Evolutionary conservation across 129 eudicot genomes (phyloP).

Genomic region (Centaurea solstitialis): DNA sequence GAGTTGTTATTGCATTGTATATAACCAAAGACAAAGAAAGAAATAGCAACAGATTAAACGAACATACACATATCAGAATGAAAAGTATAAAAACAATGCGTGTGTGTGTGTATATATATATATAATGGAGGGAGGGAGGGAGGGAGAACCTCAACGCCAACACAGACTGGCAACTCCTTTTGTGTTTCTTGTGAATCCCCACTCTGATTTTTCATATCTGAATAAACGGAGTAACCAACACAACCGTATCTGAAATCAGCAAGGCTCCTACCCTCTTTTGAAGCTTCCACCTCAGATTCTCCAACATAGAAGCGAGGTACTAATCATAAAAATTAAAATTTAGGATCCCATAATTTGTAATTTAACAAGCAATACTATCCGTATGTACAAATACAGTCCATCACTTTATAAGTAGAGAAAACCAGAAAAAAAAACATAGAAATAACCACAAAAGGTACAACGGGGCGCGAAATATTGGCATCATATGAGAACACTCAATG

Average conservation of each 20-base stretch:
- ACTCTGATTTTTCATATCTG: slow-evolving; percentile 49
- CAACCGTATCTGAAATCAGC: slow-evolving; percentile 85
- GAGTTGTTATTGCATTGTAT: not conserved
- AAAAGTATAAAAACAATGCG: not conserved
- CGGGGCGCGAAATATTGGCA: not conserved
- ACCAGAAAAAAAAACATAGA: not conserved
- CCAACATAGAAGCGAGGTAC: slow-evolving; percentile 76
- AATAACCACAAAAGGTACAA: not conserved
- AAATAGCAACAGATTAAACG: not conserved
- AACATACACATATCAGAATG: not conserved
- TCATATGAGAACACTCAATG: not conserved
- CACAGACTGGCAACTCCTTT: slow-evolving; percentile 79
- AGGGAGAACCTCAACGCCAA: slow-evolving; percentile 77
- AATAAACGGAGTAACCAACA: slow-evolving; percentile 88
- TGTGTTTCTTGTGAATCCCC: slow-evolving; percentile 42
- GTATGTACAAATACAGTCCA: not conserved
- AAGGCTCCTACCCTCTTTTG: slow-evolving; percentile 76
- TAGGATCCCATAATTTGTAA: not conserved
- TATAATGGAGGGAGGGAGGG: not conserved
- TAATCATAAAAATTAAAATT: slow-evolving; percentile 36
- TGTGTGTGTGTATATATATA: not conserved
- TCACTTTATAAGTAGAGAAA: not conserved
- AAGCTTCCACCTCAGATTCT: slow-evolving; percentile 83
- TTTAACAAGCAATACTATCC: not conserved
- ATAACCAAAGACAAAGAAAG: not conserved